phyloP scores from a whole-genome alignment of 1,139 yeast species.

The Blastobotrys buckinghamii region DNA sequence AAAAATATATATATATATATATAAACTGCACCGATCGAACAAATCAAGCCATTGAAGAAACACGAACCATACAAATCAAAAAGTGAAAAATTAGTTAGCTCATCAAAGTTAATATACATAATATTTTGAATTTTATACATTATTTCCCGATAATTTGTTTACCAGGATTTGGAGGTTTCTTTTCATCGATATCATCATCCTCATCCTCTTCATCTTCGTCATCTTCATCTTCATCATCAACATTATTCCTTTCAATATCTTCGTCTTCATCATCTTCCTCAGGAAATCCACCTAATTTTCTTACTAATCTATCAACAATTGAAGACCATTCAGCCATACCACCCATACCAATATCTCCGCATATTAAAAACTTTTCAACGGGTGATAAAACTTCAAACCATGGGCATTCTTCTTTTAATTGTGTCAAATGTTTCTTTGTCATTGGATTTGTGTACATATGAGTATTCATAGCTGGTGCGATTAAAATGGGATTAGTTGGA shows the following conservation, averaged over 20 bases:
- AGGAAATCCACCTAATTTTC: slow-evolving; percentile 35
- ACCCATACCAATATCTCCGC: slow-evolving; percentile 97
- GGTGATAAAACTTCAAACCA: slow-evolving; percentile 83
- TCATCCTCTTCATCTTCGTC: slow-evolving; percentile 6
- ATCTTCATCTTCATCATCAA: background rate
- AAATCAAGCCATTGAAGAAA: too few species aligned
- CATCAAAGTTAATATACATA: background rate
- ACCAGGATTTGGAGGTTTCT: background rate
- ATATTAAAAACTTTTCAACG: slow-evolving; percentile 84
- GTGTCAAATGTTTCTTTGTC: slow-evolving; percentile 71
- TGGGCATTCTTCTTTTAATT: slow-evolving; percentile 56
- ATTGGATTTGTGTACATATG: slow-evolving; percentile 93
- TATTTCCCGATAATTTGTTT: background rate
- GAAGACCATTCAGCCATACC: slow-evolving; percentile 99
- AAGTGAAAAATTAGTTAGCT: too few species aligned
- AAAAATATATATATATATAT: too few species aligned
- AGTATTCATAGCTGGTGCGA: slow-evolving; percentile 98
- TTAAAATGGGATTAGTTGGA: slow-evolving; percentile 71
- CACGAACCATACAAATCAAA: too few species aligned
- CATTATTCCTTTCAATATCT: background rate
- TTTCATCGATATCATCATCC: slow-evolving; percentile 12
- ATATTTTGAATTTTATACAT: background rate
- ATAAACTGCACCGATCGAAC: too few species aligned
- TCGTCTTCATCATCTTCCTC: slow-evolving; percentile 19
- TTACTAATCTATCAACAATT: slow-evolving; percentile 71